These are phyloP conservation scores for Phyllosticta citriasiana DNA, from an alignment of 2,329 filamentous ascomycete genomes.

Conservation along the genomic window DNA sequence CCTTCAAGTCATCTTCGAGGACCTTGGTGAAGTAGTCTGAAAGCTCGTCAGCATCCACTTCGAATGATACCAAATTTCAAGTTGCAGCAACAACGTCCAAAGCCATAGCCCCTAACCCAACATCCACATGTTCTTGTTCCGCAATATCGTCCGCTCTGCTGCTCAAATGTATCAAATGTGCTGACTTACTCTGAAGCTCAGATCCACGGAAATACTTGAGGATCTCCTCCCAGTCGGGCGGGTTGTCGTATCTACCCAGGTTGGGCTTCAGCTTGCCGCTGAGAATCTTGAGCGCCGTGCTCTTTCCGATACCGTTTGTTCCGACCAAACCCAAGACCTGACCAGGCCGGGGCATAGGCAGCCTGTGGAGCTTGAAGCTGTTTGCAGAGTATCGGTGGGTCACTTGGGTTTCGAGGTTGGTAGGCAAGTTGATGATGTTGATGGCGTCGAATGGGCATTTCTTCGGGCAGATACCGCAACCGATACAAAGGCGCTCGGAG, in stretches of 20 bases:
- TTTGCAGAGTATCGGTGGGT: conserved; percentile 98
- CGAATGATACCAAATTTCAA: not conserved
- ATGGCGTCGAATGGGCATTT: conserved; percentile 98
- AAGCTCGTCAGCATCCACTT: conserved; percentile 14
- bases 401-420: conserved; percentile 95
- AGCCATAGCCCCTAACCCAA: not conserved
- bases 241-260: conserved; percentile 87
- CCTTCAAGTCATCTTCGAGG: conserved; percentile 92
- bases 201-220: conserved; percentile 97
- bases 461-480: conserved; percentile 99
- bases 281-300: conserved; percentile 97
- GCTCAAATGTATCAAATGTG: not conserved
- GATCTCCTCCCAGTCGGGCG: conserved; percentile 98
- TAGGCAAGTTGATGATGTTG: conserved; percentile 99
- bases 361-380: conserved; percentile 97
- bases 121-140: not conserved
- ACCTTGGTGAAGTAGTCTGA: conserved; percentile 97
- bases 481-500: conserved; percentile 89
- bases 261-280: conserved; percentile 98
- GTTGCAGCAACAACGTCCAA: not conserved
- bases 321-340: conserved; percentile 94
- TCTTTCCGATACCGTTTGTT: conserved; percentile 99
- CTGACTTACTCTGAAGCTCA: conserved; percentile 76
- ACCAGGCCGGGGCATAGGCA: conserved; percentile 90
- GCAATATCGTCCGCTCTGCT: not conserved